phyloP scores from a whole-genome alignment of 306 rosid species.

The Cucurbita ficifolia region DNA sequence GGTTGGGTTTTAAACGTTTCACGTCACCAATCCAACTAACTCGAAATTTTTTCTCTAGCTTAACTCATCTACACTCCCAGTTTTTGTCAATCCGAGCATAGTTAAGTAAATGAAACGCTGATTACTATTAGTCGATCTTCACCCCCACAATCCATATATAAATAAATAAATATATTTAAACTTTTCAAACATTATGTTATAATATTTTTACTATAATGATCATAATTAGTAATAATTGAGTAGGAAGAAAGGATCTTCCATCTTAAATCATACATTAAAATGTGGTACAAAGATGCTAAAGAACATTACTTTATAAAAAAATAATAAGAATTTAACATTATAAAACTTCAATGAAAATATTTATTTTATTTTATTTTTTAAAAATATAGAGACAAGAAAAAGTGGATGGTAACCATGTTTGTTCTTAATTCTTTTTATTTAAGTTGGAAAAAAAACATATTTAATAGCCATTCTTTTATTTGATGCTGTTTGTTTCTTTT shows the following conservation, averaged over 20 bases:
- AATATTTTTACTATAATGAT: neutral
- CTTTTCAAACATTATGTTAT: neutral
- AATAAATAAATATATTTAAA: no score
- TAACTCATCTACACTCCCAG: no score
- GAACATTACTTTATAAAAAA: neutral
- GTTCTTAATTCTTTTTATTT: neutral
- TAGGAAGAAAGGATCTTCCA: neutral
- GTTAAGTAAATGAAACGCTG: no score
- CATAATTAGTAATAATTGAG: neutral
- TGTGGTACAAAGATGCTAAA: neutral
- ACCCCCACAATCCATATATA: no score
- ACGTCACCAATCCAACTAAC: no score
- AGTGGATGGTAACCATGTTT: slow-evolving; percentile 5
- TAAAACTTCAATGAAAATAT: neutral
- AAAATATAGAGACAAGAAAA: neutral
- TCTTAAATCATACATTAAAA: neutral
- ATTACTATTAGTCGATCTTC: no score
- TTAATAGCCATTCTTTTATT: slow-evolving; percentile 6
- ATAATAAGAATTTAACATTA: no score
- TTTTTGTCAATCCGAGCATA: no score
- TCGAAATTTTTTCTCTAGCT: no score
- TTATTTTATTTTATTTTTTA: no score
- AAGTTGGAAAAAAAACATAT: neutral
- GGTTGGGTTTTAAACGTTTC: no score
- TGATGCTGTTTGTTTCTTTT: slow-evolving; percentile 2